phyloP scores from a whole-genome alignment of 2,329 filamentous ascomycete genomes.

The Fonsecaea erecta region DNA sequence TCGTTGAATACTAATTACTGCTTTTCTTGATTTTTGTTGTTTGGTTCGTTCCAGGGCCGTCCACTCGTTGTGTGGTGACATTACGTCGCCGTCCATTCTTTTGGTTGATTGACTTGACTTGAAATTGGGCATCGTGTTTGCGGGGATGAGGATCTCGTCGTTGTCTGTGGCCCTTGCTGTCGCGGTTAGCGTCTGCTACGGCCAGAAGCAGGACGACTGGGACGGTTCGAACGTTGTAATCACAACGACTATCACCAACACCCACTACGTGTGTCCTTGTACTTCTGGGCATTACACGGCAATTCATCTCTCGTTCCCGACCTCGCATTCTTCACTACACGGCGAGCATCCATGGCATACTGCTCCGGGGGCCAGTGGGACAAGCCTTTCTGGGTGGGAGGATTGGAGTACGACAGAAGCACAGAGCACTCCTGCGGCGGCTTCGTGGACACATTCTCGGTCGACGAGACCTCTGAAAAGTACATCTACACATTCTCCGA shows the following conservation, averaged over 20 bases:
- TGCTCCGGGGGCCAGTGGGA: neutral
- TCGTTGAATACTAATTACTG: neutral
- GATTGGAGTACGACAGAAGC: neutral
- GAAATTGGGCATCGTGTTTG: no score
- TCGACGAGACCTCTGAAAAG: neutral
- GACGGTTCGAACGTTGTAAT: neutral
- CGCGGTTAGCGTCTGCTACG: neutral
- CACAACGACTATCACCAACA: constrained; percentile 12
- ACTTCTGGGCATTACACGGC: neutral
- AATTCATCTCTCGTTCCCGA: neutral
- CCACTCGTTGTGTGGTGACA: constrained; percentile 8
- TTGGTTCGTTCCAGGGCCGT: constrained; percentile 1
- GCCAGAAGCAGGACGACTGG: constrained; percentile 2
- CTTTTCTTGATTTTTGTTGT: neutral
- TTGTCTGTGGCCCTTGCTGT: neutral
- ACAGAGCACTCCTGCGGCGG: neutral
- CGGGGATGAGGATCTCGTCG: neutral
- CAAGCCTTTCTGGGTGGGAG: neutral
- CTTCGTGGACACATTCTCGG: neutral
- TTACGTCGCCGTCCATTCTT: constrained; percentile 14
- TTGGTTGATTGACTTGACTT: neutral
- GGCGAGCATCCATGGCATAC: neutral
- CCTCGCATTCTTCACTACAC: neutral
- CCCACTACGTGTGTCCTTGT: constrained; percentile 8
- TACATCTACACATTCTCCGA: neutral